Percentiles rank a stretch among this genome's conserved stretches.
These are phyloP conservation scores for Phytopythium aichiense DNA, from an alignment of 352 stramenopile species.

Conservation along the genomic window DNA sequence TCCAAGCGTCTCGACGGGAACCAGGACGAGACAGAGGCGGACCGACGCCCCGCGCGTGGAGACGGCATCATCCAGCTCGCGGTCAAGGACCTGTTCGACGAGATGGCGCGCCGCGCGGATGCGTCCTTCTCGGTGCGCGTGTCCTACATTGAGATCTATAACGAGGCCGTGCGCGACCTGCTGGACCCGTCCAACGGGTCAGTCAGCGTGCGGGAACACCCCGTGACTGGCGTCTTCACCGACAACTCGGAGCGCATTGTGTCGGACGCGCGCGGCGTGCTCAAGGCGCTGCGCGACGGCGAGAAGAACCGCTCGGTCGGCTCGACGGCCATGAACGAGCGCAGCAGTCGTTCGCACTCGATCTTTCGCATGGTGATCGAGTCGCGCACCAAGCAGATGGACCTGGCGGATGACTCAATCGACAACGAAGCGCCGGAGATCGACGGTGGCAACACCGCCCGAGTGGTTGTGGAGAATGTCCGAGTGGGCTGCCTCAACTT, in stretches of 20 bases:
- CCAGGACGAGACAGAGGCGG: conserved; percentile 24
- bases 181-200: conserved; percentile 38
- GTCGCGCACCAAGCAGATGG: conserved; percentile 15
- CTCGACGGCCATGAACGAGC: conserved; percentile 53
- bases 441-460: conserved; percentile 4
- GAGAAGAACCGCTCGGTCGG: conserved; percentile 36
- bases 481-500: conserved; percentile 77
- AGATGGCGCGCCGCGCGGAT: conserved; percentile 38
- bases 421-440: conserved; percentile 6
- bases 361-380: conserved; percentile 43
- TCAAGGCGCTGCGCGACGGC: conserved; percentile 35
- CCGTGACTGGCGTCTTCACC: conserved; percentile 44
- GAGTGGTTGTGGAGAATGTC: conserved; percentile 16
- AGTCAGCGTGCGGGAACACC: conserved; percentile 43
- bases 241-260: conserved; percentile 42
- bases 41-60: conserved; percentile 22
- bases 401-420: conserved; percentile 16
- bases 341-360: conserved; percentile 51
- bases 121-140: conserved; percentile 88
- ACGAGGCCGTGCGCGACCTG: conserved; percentile 95
- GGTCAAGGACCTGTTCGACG: conserved; percentile 49
- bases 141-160: conserved; percentile 98
- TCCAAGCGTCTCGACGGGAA: conserved; percentile 7
- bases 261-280: conserved; percentile 29
- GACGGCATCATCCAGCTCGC: conserved; percentile 38